Base-by-base conservation (phyloP, 306 rosid species). In the Quercus parvula region DNA sequence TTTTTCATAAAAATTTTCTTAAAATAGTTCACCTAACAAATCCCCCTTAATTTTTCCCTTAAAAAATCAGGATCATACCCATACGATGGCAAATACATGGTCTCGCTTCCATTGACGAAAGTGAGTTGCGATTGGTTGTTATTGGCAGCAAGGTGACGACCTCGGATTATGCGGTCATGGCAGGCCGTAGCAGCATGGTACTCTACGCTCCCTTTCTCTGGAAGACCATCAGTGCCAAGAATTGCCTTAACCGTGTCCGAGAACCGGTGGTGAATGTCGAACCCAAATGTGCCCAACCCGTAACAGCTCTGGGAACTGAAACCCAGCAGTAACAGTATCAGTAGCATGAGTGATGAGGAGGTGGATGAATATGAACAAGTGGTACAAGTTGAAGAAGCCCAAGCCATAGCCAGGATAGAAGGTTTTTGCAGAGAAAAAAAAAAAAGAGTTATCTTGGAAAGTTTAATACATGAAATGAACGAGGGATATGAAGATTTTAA, bases 241-340 rank as follows among this genome's bases (percentile, higher is more conserved):
- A 92, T 62, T 31, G 78, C 92, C 84, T 83, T 86, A 2, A 94
- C 87, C 66, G 94, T 88, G 76, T 91, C 94, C 10, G 98, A 94
- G 38, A 77, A 91, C 4, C 89, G 78, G 82, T 94, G 97, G 82
- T 92, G 94, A 51, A 94, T 75, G 70, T 83, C 92, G 54, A 91
- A 92, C 30, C 85, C 92, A 51, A 89, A 91, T 0, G 92, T 68
- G 18, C 79, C 87, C 1, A 75, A 84, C 20, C 85, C 91, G 6
- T 68, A 7, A 38, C 89, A 84, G 4, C 75, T 78, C 8, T 54
- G 69, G 38, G 73, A 83, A 79, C 70, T 81, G 70, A 68, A 81
- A 52, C 55, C 55, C 84, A 84, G 49, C 2, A 77, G 22, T 35
- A 84, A 28, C 18, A 81, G 18, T 18, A 74, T 5, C 4, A 54